A percentile compares a stretch with the other conserved stretches of the same genome.
These are phyloP conservation scores for Zymoseptoria pseudotritici DNA, from an alignment of 2,329 filamentous ascomycete genomes.

Conservation along the genomic window DNA sequence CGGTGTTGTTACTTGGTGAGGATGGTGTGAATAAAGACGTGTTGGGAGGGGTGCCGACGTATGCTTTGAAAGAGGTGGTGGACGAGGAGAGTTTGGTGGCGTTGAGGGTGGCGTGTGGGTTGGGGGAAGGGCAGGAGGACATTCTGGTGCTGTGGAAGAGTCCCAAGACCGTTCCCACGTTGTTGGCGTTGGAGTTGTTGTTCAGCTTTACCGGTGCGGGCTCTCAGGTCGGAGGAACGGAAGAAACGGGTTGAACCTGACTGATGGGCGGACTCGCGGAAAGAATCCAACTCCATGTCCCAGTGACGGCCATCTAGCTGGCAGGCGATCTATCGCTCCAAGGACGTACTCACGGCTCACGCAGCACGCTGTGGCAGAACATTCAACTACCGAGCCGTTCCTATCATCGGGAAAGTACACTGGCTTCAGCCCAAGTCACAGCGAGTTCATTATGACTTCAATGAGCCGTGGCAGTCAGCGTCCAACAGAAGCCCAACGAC, in stretches of 20 bases:
- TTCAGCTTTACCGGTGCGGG: neutral
- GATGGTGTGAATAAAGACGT: neutral
- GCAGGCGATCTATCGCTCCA: no score
- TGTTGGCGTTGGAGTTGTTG: slow-evolving; percentile 1
- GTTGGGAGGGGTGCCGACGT: neutral
- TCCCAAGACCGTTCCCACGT: neutral
- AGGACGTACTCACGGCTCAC: neutral
- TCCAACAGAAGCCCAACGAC: no score
- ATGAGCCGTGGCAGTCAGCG: no score
- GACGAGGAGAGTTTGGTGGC: neutral
- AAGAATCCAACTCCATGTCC: no score
- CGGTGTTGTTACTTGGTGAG: neutral
- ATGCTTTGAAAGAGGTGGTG: neutral
- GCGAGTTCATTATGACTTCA: no score
- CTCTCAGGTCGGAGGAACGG: neutral
- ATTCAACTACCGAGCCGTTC: neutral
- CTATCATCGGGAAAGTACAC: no score
- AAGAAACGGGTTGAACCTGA: no score
- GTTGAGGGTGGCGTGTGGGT: neutral
- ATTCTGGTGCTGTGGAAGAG: neutral
- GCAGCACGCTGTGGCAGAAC: neutral
- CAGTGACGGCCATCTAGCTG: no score
- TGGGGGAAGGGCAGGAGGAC: neutral
- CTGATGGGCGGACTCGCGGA: no score
- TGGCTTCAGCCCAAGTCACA: no score